Base-by-base conservation (phyloP, 148 eudicot genomes). In the Vaccinium darrowii region DNA sequence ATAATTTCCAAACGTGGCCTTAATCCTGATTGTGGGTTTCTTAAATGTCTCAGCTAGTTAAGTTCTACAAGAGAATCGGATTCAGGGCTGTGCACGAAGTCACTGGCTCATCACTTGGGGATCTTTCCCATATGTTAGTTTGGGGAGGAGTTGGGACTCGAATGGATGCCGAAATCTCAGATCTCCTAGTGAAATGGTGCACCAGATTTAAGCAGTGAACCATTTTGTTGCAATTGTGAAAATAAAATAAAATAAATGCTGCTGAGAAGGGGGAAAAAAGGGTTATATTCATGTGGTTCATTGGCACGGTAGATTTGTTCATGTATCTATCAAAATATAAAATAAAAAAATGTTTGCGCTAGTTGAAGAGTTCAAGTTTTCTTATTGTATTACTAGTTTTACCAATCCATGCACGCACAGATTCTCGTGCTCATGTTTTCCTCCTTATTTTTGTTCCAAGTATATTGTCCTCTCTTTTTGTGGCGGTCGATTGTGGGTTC, bases 81-180 rank as follows among this genome's bases (percentile, higher is more conserved):
- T 97, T 97, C 93, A 91, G 91, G 85, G 84, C 84, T 15, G 98
- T 97, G 74, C 90, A 90, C 83, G 94, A 94, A 88, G 99, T 97
- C 27, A 92, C 81, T 30, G 99, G 98, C 49, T 89, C 92, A 25
- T 90, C 94, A 8, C 50, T 93, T 12, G 91, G 91, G 81, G 99
- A 96, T 79, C 39, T 91, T 9, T 83, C 87, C 9, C 94, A 96
- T 84, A 90, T 92, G 97, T 71, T 96, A 62, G 95, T 92, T 0
- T 96, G 99, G 99, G 99, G 99, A 77, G 98, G 98, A 27, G 90
- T 86, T 81, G 99, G 99, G 27, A 94, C 99, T 36, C 82, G 97
- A 86, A 96, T 96, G 99, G 94, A 94, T 87, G 99, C 99, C 73
- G 80, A 89, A 62, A 83, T 94, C 56, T 79, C 91, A 76, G 85